These are phyloP conservation scores for Clonostachys chloroleuca DNA, from an alignment of 2,329 filamentous ascomycete species.

Conservation along the genomic window DNA sequence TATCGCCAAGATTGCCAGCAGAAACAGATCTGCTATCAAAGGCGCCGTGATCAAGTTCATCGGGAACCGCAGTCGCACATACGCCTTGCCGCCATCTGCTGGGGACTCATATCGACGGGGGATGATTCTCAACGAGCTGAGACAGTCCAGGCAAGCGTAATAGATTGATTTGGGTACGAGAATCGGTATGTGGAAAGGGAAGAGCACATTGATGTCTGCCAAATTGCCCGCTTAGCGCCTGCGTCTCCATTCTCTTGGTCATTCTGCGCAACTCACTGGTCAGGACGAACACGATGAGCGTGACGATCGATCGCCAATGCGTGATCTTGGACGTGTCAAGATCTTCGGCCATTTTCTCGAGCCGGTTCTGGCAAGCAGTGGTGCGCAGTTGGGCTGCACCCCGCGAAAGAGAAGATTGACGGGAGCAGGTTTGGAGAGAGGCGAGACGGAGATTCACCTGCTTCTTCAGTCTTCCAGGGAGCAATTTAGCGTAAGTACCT, in stretches of 20 bases:
- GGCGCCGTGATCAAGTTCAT: conserved; percentile 70
- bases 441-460: too few relatives aligned
- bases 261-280: conserved; percentile 53
- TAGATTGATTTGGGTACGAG: conserved; percentile 48
- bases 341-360: background rate
- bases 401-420: too few relatives aligned
- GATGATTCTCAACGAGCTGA: conserved; percentile 42
- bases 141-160: conserved; percentile 32
- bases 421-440: too few relatives aligned
- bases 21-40: conserved; percentile 65
- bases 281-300: conserved; percentile 62
- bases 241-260: background rate
- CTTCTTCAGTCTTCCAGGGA: too few relatives aligned
- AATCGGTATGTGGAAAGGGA: conserved; percentile 62
- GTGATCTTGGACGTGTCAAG: conserved; percentile 37
- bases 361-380: too few relatives aligned
- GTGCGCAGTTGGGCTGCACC: too few relatives aligned
- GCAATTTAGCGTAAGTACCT: too few relatives aligned
- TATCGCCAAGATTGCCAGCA: conserved; percentile 66
- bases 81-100: too few relatives aligned
- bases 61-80: conserved; percentile 43
- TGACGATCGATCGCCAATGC: conserved; percentile 66
- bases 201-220: conserved; percentile 63
- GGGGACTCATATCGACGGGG: conserved; percentile 31
- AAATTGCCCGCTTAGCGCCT: too few relatives aligned